phyloP scores from a whole-genome alignment of 2,329 filamentous ascomycete species.

The Penicillium sp. region DNA sequence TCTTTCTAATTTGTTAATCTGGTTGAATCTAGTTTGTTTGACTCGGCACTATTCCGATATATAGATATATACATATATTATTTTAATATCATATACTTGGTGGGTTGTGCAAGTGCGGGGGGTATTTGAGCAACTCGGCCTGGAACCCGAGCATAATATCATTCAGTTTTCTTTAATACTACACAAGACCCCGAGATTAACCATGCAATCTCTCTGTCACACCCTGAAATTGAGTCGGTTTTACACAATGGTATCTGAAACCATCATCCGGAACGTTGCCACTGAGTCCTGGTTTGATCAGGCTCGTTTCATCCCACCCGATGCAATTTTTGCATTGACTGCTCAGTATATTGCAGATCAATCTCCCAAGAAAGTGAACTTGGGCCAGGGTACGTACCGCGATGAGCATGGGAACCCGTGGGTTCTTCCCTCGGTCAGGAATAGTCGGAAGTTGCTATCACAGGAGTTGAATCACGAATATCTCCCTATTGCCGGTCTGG shows the following conservation, averaged over 20 bases:
- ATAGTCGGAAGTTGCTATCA: conserved; percentile 18
- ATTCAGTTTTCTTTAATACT: neutral
- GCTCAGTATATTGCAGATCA: conserved; percentile 20
- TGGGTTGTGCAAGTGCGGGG: neutral
- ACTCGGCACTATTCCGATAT: neutral
- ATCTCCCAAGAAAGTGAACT: conserved; percentile 33
- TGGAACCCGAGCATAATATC: neutral
- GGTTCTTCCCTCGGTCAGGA: conserved; percentile 35
- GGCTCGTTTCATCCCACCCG: conserved; percentile 14
- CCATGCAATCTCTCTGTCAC: neutral
- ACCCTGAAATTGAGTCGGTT: neutral
- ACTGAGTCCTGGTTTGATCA: conserved; percentile 12
- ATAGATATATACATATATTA: neutral
- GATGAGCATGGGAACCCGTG: conserved; percentile 37
- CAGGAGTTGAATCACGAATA: conserved; percentile 94
- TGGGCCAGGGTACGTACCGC: conserved; percentile 38
- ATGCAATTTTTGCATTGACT: conserved; percentile 28
- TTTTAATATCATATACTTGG: no score
- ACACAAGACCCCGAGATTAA: neutral
- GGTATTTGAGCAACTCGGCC: neutral
- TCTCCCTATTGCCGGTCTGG: conserved; percentile 83
- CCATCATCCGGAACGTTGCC: neutral
- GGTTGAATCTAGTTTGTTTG: neutral
- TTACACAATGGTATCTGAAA: neutral
- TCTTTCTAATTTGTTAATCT: neutral